Evolutionary conservation across 176 grass and related monocot genomes (phyloP), one percentile per base, ranked within the genome.

Genomic region (Melocanna baccifera): DNA sequence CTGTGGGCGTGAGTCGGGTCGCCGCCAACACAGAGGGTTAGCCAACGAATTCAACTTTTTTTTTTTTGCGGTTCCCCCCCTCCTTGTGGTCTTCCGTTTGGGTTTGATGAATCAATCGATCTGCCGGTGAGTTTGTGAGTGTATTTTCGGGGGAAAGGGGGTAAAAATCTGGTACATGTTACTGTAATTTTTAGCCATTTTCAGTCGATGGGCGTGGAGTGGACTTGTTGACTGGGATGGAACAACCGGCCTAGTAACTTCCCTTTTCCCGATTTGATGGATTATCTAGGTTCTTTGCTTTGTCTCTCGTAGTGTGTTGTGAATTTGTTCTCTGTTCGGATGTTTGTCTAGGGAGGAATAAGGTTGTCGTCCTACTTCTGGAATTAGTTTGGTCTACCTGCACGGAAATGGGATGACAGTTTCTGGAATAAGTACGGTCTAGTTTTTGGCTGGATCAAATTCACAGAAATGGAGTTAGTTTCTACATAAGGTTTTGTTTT

Each of bases 11-110:
- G 3, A 67, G 25, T 4, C 85, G 51, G 80, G 89, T 91, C 53
- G 51, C 71, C 61, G 89, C 75, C 34, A 91, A 91, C 80, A 63
- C 89, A 20, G 89, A 91, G 75, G 89, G 89, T 91, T 67, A 22
- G 89, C 8, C 29, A 26, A 29, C 46, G 1, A 70, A 65, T 79
- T 34, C 30, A 0, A 1, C 3, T 69, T 15, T 76, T 28, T 75
- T 48, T 8, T 26, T 73, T 59, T n/a, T 23, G 43, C 9, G 2
- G 28, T 50, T 74, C 75, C 22, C 22, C 40, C 5, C 19, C 57
- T 34, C 26, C 16, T 30, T 29, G 10, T 72, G 43, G 25, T 16
- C 26, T 30, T 34, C 10, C n/a, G 46, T 50, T 42, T 56, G 6
- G 19, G 67, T 65, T 58, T 48, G 47, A 67, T 48, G 46, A 56